phyloP scores from a whole-genome alignment of 768 basidiomycete species.

The Boletus patriciae region DNA sequence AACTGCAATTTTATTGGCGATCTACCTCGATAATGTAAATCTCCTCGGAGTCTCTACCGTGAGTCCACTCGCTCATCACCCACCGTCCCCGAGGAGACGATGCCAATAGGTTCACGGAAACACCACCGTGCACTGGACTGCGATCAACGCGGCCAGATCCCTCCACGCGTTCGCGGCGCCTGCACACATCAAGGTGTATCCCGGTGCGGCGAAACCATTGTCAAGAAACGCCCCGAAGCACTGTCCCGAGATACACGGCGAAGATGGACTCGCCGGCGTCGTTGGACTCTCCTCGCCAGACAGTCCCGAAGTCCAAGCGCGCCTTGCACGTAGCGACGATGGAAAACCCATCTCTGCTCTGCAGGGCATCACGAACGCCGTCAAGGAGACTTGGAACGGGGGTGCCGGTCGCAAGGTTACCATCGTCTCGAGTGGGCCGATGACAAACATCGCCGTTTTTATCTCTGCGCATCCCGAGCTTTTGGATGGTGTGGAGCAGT shows the following conservation, averaged over 20 bases:
- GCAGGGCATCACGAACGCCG: conserved; percentile 62
- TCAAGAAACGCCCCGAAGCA: conserved; percentile 53
- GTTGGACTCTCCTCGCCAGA: conserved; percentile 64
- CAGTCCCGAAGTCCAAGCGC: conserved; percentile 47
- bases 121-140: conserved; percentile 57
- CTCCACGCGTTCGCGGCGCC: conserved; percentile 73
- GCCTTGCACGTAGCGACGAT: conserved; percentile 45
- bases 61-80: conserved; percentile 14
- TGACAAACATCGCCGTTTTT: conserved; percentile 81
- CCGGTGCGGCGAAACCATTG: conserved; percentile 71
- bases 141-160: conserved; percentile 74
- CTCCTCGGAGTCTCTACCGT: conserved; percentile 87
- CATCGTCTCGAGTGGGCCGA: conserved; percentile 76
- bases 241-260: conserved; percentile 79
- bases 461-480: conserved; percentile 58
- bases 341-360: conserved; percentile 53
- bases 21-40: conserved; percentile 61
- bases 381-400: conserved; percentile 55
- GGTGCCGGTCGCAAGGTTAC: conserved; percentile 62
- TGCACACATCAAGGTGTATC: conserved; percentile 55
- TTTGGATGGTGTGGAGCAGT: conserved; percentile 46
- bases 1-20: conserved; percentile 74
- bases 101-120: conserved; percentile 78
- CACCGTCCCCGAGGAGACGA: neutral
- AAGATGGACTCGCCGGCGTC: conserved; percentile 81